Base-by-base conservation (phyloP, 2,329 filamentous ascomycete genomes). In the Aureobasidium melanogenum region DNA sequence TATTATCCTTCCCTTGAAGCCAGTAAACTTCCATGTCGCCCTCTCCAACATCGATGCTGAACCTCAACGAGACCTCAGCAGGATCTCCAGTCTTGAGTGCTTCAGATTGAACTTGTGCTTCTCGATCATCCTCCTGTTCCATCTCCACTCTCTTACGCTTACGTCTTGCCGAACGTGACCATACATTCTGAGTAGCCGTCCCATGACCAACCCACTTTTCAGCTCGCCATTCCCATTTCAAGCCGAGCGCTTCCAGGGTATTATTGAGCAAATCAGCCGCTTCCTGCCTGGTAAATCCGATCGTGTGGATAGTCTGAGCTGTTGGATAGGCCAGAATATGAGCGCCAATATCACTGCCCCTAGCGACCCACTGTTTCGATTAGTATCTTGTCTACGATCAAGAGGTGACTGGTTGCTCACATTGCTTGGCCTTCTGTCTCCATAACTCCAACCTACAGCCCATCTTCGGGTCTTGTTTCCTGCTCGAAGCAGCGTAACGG, bases 401-500 rank as follows among this genome's bases (percentile, higher is more conserved):
- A 32, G 7, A 22, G 10, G 19, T n/a, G 8, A 5, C 7, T 22
- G 22, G 2, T n/a, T 14, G 43, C 70, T 65, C 71, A 79, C 79
- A 71, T 80, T 79, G 5, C 77, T 71, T 2, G 92, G 90, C 48
- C 92, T 79, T 69, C 83, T 77, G 56, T 83, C 78, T 1, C 77
- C 76, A 75, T 91, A 96, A 68, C 88, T 95, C 94, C 94, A 99
- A 0, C 82, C 94, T 2, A 97, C 75, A 1, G 86, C 90, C 92
- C 93, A 97, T 19, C 94, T 79, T 57, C 86, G 84, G 32, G 94
- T 97, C 70, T 85, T 88, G 50, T 76, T 84, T 0, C 89, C 89
- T 62, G 93, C 89, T 0, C 90, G 79, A 66, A 97, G 87, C 64
- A 88, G 85, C 0, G 88, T 88, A 0, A 96, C 84, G 0, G 91